Base-by-base conservation (phyloP, 192 early-diverging fungal species). In the Linnemannia zychae region DNA sequence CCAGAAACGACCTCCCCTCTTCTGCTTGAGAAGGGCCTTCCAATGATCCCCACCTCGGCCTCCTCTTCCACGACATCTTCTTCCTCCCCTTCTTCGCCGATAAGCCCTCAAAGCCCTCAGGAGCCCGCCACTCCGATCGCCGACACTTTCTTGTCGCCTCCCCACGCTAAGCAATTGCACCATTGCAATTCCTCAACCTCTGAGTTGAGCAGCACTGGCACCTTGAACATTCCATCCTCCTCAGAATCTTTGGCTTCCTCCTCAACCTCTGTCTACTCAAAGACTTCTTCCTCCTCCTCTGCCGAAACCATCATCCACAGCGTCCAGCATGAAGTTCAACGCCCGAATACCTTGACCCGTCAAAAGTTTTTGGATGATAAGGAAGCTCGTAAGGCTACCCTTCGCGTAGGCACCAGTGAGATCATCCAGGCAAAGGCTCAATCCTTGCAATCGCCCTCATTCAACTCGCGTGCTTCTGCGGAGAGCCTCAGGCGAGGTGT, bases 331-430 rank as follows among this genome's bases (percentile, higher is more conserved):
- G 65, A 57, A 28, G 5, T 71, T 46, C 34, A 53, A 17, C 44
- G 28, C 11, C 9, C 38, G 46, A 31, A 50, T 28, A 63, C 76
- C 22, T 47, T 75, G 38, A 63, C 60, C 22, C 68, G 77, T 3
- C 77, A 79, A 50, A 69, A 71, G 60, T 79, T 79, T 70, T 44
- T 79, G 68, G 52, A 24, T 6, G 83, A 79, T 60, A 78, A 66
- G 73, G 78, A 85, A 36, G 36, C 50, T 18, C 67, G 83, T 20
- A 85, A 85, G 76, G 74, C 83, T 3, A 79, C 74, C 0, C 60
- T 85, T 2, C 77, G 78, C 24, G 38, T 85, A 0, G 77, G 83
- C 7, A 73, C 77, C 2, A 65, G 67, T 7, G 74, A 66, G 28
- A 20, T 36, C 1, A 85, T 85, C 70, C 74, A 79, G 44, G 74